Conservation (phyloP, 2,329 filamentous ascomycete genomes). For the Ascochyta lentis region DNA sequence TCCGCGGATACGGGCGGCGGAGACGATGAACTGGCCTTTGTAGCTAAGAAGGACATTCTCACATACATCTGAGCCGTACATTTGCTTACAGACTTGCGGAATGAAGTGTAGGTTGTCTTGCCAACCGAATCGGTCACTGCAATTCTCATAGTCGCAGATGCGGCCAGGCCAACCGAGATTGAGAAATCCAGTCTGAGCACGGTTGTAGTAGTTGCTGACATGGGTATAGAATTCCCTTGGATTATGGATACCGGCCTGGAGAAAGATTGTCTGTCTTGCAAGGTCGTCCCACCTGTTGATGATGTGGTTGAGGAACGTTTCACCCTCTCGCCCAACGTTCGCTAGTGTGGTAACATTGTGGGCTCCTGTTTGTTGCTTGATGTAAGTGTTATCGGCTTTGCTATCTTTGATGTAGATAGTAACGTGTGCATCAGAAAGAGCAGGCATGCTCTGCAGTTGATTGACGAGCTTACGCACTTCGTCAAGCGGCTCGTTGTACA, state of each 20-base stretch:
- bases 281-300: constrained; percentile 52
- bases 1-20: constrained; percentile 52
- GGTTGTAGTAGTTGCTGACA: constrained; percentile 49
- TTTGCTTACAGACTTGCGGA: constrained; percentile 43
- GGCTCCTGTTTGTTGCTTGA: constrained; percentile 34
- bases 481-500: constrained; percentile 44
- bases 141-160: constrained; percentile 50
- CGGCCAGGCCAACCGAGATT: constrained; percentile 51
- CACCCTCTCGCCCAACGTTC: constrained; percentile 55
- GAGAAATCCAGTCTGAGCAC: constrained; percentile 53
- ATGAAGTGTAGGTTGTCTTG: constrained; percentile 49
- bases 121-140: constrained; percentile 52
- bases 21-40: constrained; percentile 58
- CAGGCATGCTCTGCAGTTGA: constrained; percentile 27
- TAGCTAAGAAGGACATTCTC: constrained; percentile 51
- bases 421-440: constrained; percentile 27
- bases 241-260: constrained; percentile 55
- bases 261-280: constrained; percentile 56
- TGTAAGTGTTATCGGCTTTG: constrained; percentile 25
- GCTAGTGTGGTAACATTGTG: constrained; percentile 32
- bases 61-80: constrained; percentile 33
- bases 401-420: constrained; percentile 45
- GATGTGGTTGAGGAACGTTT: constrained; percentile 58
- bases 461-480: constrained; percentile 34
- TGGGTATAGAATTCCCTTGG: constrained; percentile 46